Conservation (phyloP, 306 rosid species). For the Lathyrus oleraceus region DNA sequence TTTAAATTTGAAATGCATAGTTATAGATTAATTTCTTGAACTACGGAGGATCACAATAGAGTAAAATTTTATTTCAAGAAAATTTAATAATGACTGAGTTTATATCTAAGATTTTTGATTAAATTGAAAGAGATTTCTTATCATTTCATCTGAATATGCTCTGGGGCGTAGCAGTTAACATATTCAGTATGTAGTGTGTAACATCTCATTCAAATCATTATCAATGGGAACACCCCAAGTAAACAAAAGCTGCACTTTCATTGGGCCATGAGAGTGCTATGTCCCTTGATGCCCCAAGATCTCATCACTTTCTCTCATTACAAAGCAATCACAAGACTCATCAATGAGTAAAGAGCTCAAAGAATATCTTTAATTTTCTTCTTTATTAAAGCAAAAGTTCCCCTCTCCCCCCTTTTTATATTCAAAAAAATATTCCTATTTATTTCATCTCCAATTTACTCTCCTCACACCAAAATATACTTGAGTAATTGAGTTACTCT, state of each 20-base stretch:
- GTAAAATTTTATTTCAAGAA: too few relatives aligned
- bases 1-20: too few relatives aligned
- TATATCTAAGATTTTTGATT: too few relatives aligned
- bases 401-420: constrained; percentile 43
- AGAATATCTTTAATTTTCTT: constrained; percentile 56
- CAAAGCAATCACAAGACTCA: constrained; percentile 57
- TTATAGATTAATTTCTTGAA: too few relatives aligned
- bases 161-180: too few relatives aligned
- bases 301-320: constrained; percentile 63
- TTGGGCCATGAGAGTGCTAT: constrained; percentile 44
- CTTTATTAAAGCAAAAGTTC: constrained; percentile 73
- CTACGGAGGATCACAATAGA: too few relatives aligned
- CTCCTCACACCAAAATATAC: constrained; percentile 38
- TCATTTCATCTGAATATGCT: too few relatives aligned
- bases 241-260: constrained; percentile 55
- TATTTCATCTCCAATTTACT: constrained; percentile 36
- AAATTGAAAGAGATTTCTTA: too few relatives aligned
- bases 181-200: constrained; percentile 7
- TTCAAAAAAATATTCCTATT: constrained; percentile 41
- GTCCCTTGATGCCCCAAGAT: constrained; percentile 52
- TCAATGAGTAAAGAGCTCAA: constrained; percentile 45
- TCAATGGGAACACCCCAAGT: constrained; percentile 31
- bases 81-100: too few relatives aligned
- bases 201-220: constrained; percentile 36
- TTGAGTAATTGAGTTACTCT: constrained; percentile 50